These are phyloP conservation scores for Avena sativa DNA, from an alignment of 176 grass and related monocot species.

Conservation along the genomic window DNA sequence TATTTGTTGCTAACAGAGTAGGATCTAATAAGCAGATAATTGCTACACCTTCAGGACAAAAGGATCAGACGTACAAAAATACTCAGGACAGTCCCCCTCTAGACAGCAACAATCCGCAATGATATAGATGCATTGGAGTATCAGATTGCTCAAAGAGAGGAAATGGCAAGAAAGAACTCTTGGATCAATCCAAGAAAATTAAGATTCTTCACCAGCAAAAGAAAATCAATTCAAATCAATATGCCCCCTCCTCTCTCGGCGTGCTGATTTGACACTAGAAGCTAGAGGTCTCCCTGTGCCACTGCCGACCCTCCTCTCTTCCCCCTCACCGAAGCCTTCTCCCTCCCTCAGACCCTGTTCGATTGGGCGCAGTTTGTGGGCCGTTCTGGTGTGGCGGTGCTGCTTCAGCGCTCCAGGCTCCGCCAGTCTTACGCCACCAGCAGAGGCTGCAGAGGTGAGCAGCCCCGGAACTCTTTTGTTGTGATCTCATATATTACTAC, in stretches of 20 bases:
- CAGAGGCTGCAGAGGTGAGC: neutral
- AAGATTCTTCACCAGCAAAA: slow-evolving; percentile 11
- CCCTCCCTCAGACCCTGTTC: neutral
- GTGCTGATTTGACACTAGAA: neutral
- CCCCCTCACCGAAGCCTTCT: neutral
- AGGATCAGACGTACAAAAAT: neutral
- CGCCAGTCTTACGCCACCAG: neutral
- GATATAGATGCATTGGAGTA: neutral
- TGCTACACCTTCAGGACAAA: neutral
- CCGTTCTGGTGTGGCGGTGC: neutral
- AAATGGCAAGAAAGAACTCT: neutral
- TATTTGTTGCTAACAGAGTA: slow-evolving; percentile 2
- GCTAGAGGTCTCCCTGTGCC: neutral
- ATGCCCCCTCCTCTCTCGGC: neutral
- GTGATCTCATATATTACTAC: neutral
- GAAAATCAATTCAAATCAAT: neutral
- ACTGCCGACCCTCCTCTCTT: neutral
- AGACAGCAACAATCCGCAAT: neutral
- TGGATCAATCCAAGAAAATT: neutral
- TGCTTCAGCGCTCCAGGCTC: neutral
- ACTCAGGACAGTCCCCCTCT: neutral
- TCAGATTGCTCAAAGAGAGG: neutral
- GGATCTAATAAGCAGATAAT: neutral
- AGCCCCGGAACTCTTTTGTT: neutral
- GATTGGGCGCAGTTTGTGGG: neutral